Evolutionary conservation across 345 rosid genomes (phyloP).

Genomic region (Salix suchowensis): DNA sequence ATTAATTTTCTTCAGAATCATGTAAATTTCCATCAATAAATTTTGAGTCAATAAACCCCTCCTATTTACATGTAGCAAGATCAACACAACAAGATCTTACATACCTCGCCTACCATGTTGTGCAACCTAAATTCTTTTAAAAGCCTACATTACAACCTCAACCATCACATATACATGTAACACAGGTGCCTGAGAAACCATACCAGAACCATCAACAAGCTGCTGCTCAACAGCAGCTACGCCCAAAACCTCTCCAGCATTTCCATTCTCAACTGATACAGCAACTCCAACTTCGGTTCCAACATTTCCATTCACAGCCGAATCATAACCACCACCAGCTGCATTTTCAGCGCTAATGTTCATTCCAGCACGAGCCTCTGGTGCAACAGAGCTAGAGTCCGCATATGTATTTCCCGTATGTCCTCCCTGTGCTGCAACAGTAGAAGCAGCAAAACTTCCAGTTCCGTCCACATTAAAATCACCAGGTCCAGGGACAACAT

Average conservation of each 20-base stretch:
- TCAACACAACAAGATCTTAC: background rate
- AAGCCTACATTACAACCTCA: background rate
- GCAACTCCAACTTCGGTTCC: constrained; percentile 29
- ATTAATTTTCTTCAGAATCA: background rate
- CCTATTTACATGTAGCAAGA: background rate
- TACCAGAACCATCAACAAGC: constrained; percentile 59
- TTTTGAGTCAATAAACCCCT: background rate
- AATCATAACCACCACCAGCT: constrained; percentile 25
- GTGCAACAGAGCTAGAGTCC: constrained; percentile 20
- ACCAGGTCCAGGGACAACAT: constrained; percentile 14
- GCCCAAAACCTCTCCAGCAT: constrained; percentile 32
- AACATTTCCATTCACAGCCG: constrained; percentile 55
- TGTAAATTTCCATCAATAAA: background rate
- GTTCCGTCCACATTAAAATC: constrained; percentile 29
- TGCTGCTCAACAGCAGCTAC: constrained; percentile 39
- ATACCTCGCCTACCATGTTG: background rate
- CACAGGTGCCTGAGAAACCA: constrained; percentile 9
- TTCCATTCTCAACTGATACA: constrained; percentile 54
- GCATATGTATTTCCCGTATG: constrained; percentile 18
- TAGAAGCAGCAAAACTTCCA: constrained; percentile 31
- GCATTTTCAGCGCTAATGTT: constrained; percentile 16
- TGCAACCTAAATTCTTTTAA: background rate
- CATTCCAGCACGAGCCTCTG: constrained; percentile 25
- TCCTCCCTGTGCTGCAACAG: constrained; percentile 22
- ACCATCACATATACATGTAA: background rate